Base-by-base conservation (phyloP, 2,329 filamentous ascomycete species). In the Calonectria hongkongensis region DNA sequence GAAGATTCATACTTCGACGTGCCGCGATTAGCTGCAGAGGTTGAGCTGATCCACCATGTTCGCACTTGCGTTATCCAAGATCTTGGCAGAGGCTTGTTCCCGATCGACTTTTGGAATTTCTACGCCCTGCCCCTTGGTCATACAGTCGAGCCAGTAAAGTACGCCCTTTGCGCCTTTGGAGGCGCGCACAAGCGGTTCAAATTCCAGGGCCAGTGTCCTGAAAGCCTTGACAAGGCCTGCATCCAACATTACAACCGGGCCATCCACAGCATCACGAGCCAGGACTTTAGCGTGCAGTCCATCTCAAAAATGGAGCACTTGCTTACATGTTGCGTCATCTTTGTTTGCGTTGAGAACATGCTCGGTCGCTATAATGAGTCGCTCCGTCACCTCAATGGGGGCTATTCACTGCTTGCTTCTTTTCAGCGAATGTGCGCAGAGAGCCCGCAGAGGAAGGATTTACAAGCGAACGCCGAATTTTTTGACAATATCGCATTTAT, bases 261-360 rank as follows among this genome's bases (percentile, higher is more conserved):
- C 3, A 56, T 56, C 13, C 18, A 39, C 9, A 4, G 15, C 18
- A 36, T 56, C 2, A 10, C n/a, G 3, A 15, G 13, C 8, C 33
- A 16, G 8, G 6, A 30, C 18, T n/a, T n/a, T n/a, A 16, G 5
- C 13, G 18, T 18, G 18, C 30, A 21, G 2, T 56, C 51, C n/a
- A 36, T 36, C 13, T 36, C 30, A 30, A 8, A 21, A 13, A 21
- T 56, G 30, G 51, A 56, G 30, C 21, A 9, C 33, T 36, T 36
- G 9, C 30, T 56, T 13, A 21, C 30, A 12, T 56, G 51, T 9
- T 64, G 60, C 18, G n/a, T 47, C 8, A 36, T 64, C 5, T 64
- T 64, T 33, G 28, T 64, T 5, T 50, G 43, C 10, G 16, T 64
- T 13, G 60, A 64, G 43, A 64, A 64, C 12, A 9, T 64, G 2